phyloP scores from a whole-genome alignment of 2,329 filamentous ascomycete genomes.

The Coniochaeta prunicola region DNA sequence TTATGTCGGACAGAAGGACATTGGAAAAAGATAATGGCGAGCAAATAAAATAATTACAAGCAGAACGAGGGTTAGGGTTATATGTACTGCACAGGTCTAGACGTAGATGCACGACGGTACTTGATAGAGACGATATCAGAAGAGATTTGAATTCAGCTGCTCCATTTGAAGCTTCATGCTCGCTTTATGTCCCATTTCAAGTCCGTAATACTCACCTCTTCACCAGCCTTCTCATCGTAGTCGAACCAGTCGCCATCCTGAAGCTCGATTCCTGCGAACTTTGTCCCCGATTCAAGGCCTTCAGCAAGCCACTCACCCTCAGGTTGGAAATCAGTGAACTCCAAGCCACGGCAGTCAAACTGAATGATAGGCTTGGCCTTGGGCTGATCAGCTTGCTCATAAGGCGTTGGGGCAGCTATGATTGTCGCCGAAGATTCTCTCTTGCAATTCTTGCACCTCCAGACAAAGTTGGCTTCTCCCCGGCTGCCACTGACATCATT shows the following conservation, averaged over 20 bases:
- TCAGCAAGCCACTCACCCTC: constrained; percentile 93
- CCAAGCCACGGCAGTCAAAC: constrained; percentile 88
- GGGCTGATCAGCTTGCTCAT: constrained; percentile 63
- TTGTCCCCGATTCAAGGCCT: constrained; percentile 70
- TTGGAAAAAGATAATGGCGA: neutral
- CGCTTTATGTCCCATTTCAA: constrained; percentile 79
- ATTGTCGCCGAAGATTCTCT: constrained; percentile 83
- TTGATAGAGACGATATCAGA: neutral
- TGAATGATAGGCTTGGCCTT: constrained; percentile 76
- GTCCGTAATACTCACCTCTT: constrained; percentile 89
- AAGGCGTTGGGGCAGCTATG: constrained; percentile 63
- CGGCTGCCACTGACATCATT: constrained; percentile 89
- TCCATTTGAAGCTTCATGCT: constrained; percentile 33
- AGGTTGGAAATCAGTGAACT: constrained; percentile 84
- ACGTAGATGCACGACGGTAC: neutral
- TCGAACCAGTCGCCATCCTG: constrained; percentile 94
- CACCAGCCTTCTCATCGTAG: constrained; percentile 87
- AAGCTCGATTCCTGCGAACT: constrained; percentile 77
- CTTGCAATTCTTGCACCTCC: constrained; percentile 98
- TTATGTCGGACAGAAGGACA: constrained; percentile 5
- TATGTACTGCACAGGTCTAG: neutral
- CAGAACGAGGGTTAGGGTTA: neutral
- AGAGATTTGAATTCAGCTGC: neutral
- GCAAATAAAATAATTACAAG: neutral
- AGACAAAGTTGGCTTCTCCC: constrained; percentile 98